Base-by-base conservation (phyloP, 2,329 filamentous ascomycete genomes). In the Phialophora verrucosa region DNA sequence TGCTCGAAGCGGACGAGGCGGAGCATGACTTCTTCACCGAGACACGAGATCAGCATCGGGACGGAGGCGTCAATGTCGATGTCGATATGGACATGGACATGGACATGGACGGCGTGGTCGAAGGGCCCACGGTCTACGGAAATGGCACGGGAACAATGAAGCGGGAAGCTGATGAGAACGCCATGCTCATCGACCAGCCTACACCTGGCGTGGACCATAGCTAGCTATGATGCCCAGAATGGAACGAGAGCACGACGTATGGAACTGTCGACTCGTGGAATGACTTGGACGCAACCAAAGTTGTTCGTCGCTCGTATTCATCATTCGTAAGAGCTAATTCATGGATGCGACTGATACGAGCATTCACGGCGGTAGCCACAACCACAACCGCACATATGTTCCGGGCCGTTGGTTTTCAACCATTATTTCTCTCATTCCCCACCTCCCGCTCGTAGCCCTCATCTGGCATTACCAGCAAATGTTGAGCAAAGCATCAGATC, bases 61-160 rank as follows among this genome's bases (percentile, higher is more conserved):
- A 17, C 10, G 53, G 35, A 65, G 50, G 14, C 3, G 38, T n/a
- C 38, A 14, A 27, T 35, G 54, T 14, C 35, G 63, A 63, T 31
- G 58, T 57, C 6, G 67, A 69, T 25, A 66, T 61, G 65, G 47
- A 55, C 1, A 59, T 59, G 60, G 63, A 69, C 29, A 67, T 64
- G 60, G 55, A 56, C 27, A 68, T 65, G 66, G 59, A 55, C 42
- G 54, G 44, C 17, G 42, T 58, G 38, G 61, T 57, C 38, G 61
- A 63, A 11, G 51, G 42, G 20, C 51, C 51, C 7, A 54, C 32
- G 12, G 32, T 42, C 1, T 58, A 42, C 17, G 55, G 55, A 20
- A 25, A 58, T 2, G 55, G 17, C 23, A 44, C 17, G n/a, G 55
- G 55, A 23, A 17, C 32, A 11, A n/a, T 31, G 3, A 56, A 35